A percentile compares a stretch with the other conserved stretches of the same genome.
phyloP scores from a whole-genome alignment of 345 rosid species.

The Salix koriyanagi region DNA sequence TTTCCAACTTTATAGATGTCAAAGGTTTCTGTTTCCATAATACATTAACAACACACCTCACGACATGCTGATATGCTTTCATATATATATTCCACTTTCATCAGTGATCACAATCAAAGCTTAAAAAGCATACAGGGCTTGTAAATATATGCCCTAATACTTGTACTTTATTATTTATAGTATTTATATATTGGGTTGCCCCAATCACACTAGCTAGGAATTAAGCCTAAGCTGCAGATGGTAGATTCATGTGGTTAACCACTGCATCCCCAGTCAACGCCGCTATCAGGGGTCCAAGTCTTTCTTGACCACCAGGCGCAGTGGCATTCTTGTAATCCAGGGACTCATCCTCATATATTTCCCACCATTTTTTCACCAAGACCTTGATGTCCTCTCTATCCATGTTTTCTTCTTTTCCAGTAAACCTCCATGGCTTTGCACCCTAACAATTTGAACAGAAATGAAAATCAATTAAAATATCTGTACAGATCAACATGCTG shows the following conservation, averaged over 20 bases:
- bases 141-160: background rate
- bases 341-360: slow-evolving; percentile 35
- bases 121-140: background rate
- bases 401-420: slow-evolving; percentile 78
- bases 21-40: background rate
- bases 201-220: background rate
- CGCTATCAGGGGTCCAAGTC: slow-evolving; percentile 21
- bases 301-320: background rate
- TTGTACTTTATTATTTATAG: background rate
- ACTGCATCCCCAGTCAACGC: slow-evolving; percentile 3
- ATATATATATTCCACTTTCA: too few species aligned
- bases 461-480: background rate
- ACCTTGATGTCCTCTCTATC: slow-evolving; percentile 44
- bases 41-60: background rate
- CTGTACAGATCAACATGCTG: background rate
- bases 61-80: background rate
- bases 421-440: slow-evolving; percentile 89
- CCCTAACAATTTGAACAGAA: slow-evolving; percentile 34
- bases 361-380: slow-evolving; percentile 76
- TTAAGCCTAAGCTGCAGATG: slow-evolving; percentile 43
- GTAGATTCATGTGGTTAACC: slow-evolving; percentile 19
- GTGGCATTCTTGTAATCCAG: slow-evolving; percentile 8
- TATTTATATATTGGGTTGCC: background rate
- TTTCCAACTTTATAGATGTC: background rate
- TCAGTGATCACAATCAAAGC: too few species aligned